Evolutionary conservation across 495 filamentous ascomycete genomes (phyloP).

Genomic region (Tuber indicum): DNA sequence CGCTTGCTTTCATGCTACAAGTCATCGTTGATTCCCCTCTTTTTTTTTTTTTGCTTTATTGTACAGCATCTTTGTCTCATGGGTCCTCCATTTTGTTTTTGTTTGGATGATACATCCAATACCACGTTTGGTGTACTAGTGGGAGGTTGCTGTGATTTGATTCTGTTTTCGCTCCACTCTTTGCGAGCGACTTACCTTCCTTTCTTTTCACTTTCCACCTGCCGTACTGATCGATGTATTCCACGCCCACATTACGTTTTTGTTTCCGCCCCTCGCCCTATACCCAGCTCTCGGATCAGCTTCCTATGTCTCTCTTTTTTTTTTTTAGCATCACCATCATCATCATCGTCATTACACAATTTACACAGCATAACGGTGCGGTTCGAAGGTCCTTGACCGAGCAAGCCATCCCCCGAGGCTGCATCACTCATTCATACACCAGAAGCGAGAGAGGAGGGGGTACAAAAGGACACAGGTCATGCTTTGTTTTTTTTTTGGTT

Average conservation of each 20-base stretch:
- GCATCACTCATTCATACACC: not conserved
- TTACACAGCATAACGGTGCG: not conserved
- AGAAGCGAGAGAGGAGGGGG: not conserved
- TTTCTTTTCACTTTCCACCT: not conserved
- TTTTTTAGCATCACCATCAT: not conserved
- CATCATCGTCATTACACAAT: not conserved
- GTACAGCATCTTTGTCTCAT: slow-evolving; percentile 1
- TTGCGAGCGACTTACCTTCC: not conserved
- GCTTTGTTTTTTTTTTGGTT: not conserved
- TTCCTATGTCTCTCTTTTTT: not conserved
- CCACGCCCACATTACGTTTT: not conserved
- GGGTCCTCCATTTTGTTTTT: not conserved
- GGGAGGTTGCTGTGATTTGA: not conserved
- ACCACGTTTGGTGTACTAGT: not conserved
- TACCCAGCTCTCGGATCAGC: slow-evolving; percentile 2
- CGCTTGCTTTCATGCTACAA: not conserved
- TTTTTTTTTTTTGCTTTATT: slow-evolving; percentile 3
- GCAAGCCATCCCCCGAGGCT: not conserved
- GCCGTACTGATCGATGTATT: not conserved
- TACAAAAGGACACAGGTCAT: not conserved
- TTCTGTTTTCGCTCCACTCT: not conserved
- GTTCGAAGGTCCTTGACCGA: slow-evolving; percentile 1
- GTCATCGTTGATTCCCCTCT: not conserved
- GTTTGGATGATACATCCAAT: not conserved
- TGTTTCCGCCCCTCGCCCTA: not conserved